Evolutionary conservation across 805 yeast genomes (phyloP).

Genomic region (Dipodascus geniculatus): DNA sequence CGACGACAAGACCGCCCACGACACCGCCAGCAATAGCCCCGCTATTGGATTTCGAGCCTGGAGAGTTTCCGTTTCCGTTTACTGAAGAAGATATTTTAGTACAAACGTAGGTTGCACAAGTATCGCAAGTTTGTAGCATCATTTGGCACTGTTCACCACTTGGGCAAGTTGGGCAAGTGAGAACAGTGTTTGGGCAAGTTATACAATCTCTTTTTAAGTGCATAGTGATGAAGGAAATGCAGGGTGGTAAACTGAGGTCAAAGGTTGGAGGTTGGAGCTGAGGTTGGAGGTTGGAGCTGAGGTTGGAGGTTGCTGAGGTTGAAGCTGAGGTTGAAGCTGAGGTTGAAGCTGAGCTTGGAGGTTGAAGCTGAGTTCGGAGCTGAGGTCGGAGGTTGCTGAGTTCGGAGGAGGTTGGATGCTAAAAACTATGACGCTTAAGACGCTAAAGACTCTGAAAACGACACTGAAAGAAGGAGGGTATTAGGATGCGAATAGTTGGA

Average conservation of each 20-base stretch:
- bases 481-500: too few relatives aligned
- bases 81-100: conserved; percentile 16
- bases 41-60: conserved; percentile 21
- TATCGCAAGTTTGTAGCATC: conserved; percentile 43
- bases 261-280: too few relatives aligned
- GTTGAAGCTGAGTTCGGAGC: too few relatives aligned
- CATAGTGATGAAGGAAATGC: conserved; percentile 2
- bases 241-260: too few relatives aligned
- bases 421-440: too few relatives aligned
- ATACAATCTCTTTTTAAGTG: conserved; percentile 19
- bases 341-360: too few relatives aligned
- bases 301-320: too few relatives aligned
- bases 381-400: too few relatives aligned
- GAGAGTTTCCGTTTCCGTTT: conserved; percentile 7
- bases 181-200: conserved; percentile 23
- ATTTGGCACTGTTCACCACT: conserved; percentile 41
- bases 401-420: neutral
- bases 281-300: too few relatives aligned
- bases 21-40: conserved; percentile 69
- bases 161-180: conserved; percentile 45
- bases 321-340: too few relatives aligned
- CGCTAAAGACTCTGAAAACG: neutral
- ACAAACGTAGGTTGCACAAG: conserved; percentile 49
- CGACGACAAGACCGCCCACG: conserved; percentile 45
- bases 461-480: too few relatives aligned